These are phyloP conservation scores for Venturia carpophila DNA, from an alignment of 2,329 filamentous ascomycete species.

Conservation along the genomic window DNA sequence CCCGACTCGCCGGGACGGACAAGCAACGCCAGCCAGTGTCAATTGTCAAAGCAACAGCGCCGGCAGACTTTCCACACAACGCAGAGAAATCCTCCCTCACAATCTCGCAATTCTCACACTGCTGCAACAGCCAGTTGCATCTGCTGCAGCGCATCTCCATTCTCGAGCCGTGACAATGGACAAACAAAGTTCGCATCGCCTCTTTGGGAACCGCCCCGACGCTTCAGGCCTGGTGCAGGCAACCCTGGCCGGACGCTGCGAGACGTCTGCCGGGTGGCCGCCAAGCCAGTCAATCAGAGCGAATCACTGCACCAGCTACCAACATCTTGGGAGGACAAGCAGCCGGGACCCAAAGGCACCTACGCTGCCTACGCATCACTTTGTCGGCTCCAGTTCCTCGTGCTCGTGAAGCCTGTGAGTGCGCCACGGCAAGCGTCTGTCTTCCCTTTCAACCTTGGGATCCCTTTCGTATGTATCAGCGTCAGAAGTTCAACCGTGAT, in stretches of 20 bases:
- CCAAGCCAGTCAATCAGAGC: neutral
- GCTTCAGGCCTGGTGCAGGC: neutral
- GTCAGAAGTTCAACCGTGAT: neutral
- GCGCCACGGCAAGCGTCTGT: neutral
- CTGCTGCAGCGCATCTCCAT: neutral
- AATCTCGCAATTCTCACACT: neutral
- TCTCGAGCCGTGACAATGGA: neutral
- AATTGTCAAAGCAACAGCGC: neutral
- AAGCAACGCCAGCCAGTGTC: constrained; percentile 1
- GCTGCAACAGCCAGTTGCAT: neutral
- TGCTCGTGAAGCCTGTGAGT: neutral
- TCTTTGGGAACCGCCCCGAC: neutral
- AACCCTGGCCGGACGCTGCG: neutral
- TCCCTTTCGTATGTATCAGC: neutral
- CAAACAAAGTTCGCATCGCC: neutral
- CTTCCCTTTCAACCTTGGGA: neutral
- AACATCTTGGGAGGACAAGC: neutral
- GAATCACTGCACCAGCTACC: constrained; percentile 7
- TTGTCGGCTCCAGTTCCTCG: neutral
- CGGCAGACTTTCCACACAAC: neutral
- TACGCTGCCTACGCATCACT: neutral
- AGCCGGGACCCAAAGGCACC: neutral
- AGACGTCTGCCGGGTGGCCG: neutral
- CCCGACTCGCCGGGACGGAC: neutral
- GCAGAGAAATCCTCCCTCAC: neutral